phyloP scores from a whole-genome alignment of 2,329 filamentous ascomycete species.

The Pestalotiopsis sp. region DNA sequence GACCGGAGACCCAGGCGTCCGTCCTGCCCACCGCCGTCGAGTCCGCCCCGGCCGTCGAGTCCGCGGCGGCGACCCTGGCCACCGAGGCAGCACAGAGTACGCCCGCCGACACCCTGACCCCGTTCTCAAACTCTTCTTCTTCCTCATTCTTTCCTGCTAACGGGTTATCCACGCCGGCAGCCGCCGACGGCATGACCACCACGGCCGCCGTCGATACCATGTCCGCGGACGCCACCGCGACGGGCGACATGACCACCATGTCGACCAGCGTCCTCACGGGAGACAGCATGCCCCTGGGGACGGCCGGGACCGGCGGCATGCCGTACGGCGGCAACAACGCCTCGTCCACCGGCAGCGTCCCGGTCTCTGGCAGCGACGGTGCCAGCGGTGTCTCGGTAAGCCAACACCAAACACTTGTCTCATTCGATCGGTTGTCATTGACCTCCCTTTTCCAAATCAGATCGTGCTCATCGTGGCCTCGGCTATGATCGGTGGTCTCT shows the following conservation, averaged over 20 bases:
- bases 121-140: constrained; percentile 2
- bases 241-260: constrained; percentile 8
- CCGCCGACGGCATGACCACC: not conserved
- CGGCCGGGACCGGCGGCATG: not conserved
- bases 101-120: not conserved
- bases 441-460: not conserved
- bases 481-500: constrained; percentile 20
- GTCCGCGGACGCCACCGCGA: constrained; percentile 4
- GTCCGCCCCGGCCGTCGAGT: not conserved
- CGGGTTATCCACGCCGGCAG: not conserved
- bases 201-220: constrained; percentile 6
- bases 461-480: constrained; percentile 23
- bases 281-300: constrained; percentile 12
- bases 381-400: constrained; percentile 27
- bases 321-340: constrained; percentile 13
- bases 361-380: constrained; percentile 20
- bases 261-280: constrained; percentile 2
- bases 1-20: constrained; percentile 14
- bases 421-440: not conserved
- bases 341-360: constrained; percentile 19
- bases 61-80: constrained; percentile 13
- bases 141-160: not conserved
- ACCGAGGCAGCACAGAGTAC: constrained; percentile 9
- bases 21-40: constrained; percentile 1
- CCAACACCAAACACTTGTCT: not conserved